phyloP scores from a whole-genome alignment of 23 red algal genomes.

The Pyropia yezoensis region DNA sequence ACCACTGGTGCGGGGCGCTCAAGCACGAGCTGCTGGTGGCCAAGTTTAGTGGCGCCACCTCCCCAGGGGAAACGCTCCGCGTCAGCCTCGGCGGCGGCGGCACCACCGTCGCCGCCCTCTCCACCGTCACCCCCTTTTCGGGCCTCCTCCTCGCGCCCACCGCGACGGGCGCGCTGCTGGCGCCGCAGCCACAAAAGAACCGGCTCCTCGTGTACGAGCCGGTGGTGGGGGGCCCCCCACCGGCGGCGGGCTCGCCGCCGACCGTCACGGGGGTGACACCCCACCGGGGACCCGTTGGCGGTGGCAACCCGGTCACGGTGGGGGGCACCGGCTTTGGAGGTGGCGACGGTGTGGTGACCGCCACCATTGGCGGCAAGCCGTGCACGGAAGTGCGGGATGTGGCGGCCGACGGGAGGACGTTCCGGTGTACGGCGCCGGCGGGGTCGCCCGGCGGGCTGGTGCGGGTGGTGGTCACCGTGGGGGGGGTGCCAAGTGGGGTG shows the following conservation, averaged over 20 bases:
- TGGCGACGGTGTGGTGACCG: conserved; percentile 13
- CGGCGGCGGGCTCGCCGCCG: too few species aligned
- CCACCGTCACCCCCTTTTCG: conserved; percentile 1
- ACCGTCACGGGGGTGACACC: conserved; percentile 46
- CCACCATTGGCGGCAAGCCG: conserved; percentile 36
- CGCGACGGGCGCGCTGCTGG: conserved; percentile 30
- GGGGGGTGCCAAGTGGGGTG: conserved; percentile 6
- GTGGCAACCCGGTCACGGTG: conserved; percentile 31
- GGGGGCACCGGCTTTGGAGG: conserved; percentile 24
- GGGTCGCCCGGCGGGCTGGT: conserved; percentile 6
- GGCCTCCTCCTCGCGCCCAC: conserved; percentile 37
- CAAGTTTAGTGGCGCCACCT: conserved; percentile 35
- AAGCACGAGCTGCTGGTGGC: conserved; percentile 40
- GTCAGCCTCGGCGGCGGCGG: conserved; percentile 19
- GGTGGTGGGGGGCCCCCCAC: neutral
- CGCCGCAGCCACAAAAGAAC: conserved; percentile 12
- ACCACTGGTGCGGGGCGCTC: conserved; percentile 39
- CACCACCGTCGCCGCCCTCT: neutral
- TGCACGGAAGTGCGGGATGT: conserved; percentile 30
- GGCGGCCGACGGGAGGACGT: conserved; percentile 22
- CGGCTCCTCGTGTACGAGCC: conserved; percentile 27
- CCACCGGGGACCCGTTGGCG: conserved; percentile 45
- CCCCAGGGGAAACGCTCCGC: conserved; percentile 29
- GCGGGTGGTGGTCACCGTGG: conserved; percentile 31
- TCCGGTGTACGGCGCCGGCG: conserved; percentile 28